Evolutionary conservation across 75 land plant genomes (phyloP), one percentile per base, ranked within the genome.

Genomic region (Selaginella moellendorffii): DNA sequence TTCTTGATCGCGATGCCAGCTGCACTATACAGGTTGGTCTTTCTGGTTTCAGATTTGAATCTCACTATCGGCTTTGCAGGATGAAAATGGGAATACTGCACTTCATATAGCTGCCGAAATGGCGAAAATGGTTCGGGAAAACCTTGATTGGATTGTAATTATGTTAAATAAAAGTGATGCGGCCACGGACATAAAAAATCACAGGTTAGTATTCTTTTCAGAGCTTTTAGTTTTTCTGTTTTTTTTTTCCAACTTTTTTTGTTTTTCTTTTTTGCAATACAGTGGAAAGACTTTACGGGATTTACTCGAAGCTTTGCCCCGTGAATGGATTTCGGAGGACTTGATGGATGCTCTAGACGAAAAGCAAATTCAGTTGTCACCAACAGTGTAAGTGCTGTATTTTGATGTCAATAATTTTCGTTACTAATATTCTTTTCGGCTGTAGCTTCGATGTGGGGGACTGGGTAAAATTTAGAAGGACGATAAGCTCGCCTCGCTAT

Each of bases 251-350:
- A 14, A 14, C 46, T 36, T 5, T 5, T 36, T 36, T 36, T 5
- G 46, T 36, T 36, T 36, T 5, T 5, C 14, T 54, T 0, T 0
- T 30, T 67, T 17, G 72, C 0, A 27, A 12, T 24, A 24, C 74
- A 89, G 96, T 77, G 96, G 96, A 22, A 83, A 78, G 80, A 90
- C 85, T 12, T 78, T 90, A 25, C 62, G 82, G 53, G 91, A 90
- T 66, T 78, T 86, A 67, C 62, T 90, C 53, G 96, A 90, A 66
- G 80, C 79, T 24, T 78, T 90, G 26, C 96, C 87, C 23, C 76
- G 96, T 21, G 96, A 90, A 71, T 90, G 96, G 96, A 77, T 90
- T 26, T 80, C 91, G 53, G 96, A 90, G 79, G 96, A 90, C 61
- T 67, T 90, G 56, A 77, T 82, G 78, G 91, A 86, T 51, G 81